Base-by-base conservation (phyloP, 2,329 filamentous ascomycete species). In the Pseudocercospora musae region DNA sequence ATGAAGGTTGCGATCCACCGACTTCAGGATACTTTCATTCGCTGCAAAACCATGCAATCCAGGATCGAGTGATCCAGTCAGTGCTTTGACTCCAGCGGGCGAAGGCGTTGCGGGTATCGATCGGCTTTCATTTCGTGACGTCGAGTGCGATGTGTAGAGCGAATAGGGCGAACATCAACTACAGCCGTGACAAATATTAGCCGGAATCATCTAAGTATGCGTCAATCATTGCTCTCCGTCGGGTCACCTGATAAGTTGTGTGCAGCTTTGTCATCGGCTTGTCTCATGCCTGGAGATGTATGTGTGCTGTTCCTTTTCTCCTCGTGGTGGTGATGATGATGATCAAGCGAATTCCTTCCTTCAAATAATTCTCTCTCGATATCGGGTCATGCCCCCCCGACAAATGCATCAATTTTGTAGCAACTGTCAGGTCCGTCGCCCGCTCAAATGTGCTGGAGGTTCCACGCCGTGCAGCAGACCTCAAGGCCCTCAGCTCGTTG, bases 131-230 rank as follows among this genome's bases (percentile, higher is more conserved):
- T 23, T 40, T 54, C 27, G 52, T 54, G 13, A 66, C 59, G 37
- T 64, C 60, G 11, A 67, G 54, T n/a, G 49, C 60, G 13, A 68
- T 53, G 58, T 67, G 64, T 15, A 68, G 31, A 21, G 55, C 62
- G 40, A 67, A 67, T n/a, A 66, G 44, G 6, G 53, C 48, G 13
- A 63, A 54, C 25, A 68, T 58, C 42, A 68, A 40, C 66, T 68
- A 55, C 13, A 21, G 31, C 21, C 40, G 23, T 6, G 13, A 3
- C 13, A 52, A 5, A 13, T 48, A 20, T 27, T 37, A 21, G 23
- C 18, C 18, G 20, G 15, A 23, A 3, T 52, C 48, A 23, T 27
- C 1, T n/a, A 29, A 40, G 11, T 10, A 8, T 31, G 55, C 37
- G 23, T 46, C 3, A 15, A 25, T 52, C 11, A 52, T 2, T 52